Conservation (phyloP, 305 asterid species). For the Fraxinus platypoda region DNA sequence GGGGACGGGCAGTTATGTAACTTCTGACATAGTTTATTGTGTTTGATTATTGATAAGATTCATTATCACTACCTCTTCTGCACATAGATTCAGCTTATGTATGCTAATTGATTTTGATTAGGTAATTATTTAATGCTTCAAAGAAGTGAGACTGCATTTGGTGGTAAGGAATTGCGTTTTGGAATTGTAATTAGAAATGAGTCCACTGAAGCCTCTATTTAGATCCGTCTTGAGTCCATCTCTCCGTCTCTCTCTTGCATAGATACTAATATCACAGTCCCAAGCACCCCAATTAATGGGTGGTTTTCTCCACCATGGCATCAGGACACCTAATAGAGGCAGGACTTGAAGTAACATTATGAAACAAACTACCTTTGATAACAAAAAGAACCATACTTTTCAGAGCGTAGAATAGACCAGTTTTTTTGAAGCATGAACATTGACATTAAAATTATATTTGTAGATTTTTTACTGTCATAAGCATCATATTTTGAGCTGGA, state of each 20-base stretch:
- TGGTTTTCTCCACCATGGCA: not conserved
- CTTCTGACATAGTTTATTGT: not conserved
- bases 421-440: not conserved
- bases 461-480: not conserved
- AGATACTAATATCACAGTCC: not conserved
- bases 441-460: not conserved
- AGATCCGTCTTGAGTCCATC: not conserved
- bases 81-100: not conserved
- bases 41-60: not conserved
- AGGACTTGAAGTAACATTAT: not conserved
- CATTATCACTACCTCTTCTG: not conserved
- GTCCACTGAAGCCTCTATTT: not conserved
- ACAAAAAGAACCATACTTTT: not conserved
- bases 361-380: not conserved
- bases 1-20: not conserved
- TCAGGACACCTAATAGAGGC: not conserved
- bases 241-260: not conserved
- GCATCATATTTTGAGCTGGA: conserved; percentile 5
- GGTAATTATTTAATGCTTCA: not conserved
- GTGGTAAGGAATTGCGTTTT: not conserved
- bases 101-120: not conserved
- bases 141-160: not conserved
- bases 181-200: not conserved
- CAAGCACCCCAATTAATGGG: not conserved
- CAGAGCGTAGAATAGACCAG: not conserved